Percentiles rank a stretch among this genome's conserved stretches.
Conservation (phyloP, 2,329 filamentous ascomycete genomes). For the Lomentospora prolificans region DNA sequence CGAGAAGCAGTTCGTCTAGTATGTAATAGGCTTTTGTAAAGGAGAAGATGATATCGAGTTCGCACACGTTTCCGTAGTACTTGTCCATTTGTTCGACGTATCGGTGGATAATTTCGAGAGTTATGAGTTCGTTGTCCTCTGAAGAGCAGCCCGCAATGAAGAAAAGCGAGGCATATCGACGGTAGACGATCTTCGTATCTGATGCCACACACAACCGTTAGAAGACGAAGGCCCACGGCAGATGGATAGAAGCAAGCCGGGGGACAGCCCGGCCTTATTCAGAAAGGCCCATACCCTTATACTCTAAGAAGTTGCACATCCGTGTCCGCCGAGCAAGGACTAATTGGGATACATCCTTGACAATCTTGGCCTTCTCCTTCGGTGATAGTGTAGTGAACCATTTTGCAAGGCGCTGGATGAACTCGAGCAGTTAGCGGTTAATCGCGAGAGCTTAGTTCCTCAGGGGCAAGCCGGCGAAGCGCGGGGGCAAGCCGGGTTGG, state of each 20-base stretch:
- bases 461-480: neutral
- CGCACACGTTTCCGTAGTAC: slow-evolving; percentile 99
- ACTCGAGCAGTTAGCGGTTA: neutral
- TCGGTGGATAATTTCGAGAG: slow-evolving; percentile 95
- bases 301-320: slow-evolving; percentile 99
- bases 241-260: neutral
- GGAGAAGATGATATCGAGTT: slow-evolving; percentile 99
- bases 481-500: neutral
- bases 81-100: slow-evolving; percentile 99
- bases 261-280: too few species aligned
- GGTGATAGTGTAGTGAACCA: slow-evolving; percentile 98
- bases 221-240: slow-evolving; percentile 4
- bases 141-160: slow-evolving; percentile 97
- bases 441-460: neutral
- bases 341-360: slow-evolving; percentile 98
- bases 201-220: slow-evolving; percentile 12
- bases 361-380: slow-evolving; percentile 98
- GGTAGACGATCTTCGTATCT: slow-evolving; percentile 99
- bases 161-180: slow-evolving; percentile 96
- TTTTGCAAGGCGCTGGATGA: slow-evolving; percentile 79
- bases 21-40: slow-evolving; percentile 99
- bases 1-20: slow-evolving; percentile 87
- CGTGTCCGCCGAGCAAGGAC: slow-evolving; percentile 90
- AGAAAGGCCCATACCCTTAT: slow-evolving; percentile 74
- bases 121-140: slow-evolving; percentile 97